Base-by-base conservation (phyloP, 495 filamentous ascomycete genomes). In the Platismatia glauca region DNA sequence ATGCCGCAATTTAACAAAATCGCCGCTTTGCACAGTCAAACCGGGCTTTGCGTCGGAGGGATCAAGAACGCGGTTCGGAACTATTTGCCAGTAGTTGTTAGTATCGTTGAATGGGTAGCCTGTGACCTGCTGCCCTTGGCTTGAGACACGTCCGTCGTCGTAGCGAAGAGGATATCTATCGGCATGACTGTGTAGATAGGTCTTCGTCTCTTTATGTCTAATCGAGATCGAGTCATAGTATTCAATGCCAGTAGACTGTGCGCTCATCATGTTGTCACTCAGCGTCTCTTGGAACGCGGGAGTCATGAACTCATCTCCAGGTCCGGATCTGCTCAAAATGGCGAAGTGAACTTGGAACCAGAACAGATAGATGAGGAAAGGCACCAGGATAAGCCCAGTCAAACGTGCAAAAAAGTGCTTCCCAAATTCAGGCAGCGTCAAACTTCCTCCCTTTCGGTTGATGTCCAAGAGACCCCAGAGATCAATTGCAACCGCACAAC, bases 271-370 rank as follows among this genome's bases (percentile, higher is more conserved):
- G 71, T 97, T 98, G 76, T 98, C 92, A 67, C 87, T 89, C 59
- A 98, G 77, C 8, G 95, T 97, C 76, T 95, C 92, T 75, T 98
- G 94, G 77, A 98, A 98, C 67, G 93, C 91, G 4, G 94, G 94
- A 16, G 87, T 90, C 94, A 98, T 98, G 78, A 98, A 98, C 64
- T 98, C 94, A 70, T 98, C 95, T 46, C 94, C 94, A 52, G 94
- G 94, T 37, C 94, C 94, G 41, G 92, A 97, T 57, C 86, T 82
- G 46, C 78, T 87, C 59, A 98, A 80, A 68, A 98, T 89, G 31
- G 90, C 81, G 72, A 98, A 97, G 75, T 98, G 94, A 37, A 97
- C 91, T 79, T 97, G 94, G 85, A 98, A 98, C 95, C 95, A 98
- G 80, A 98, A 98, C 35, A 98, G 82, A 73, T 97, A 98, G 75